Conservation (phyloP, 2,329 filamentous ascomycete genomes). For the Neonectria faginata region DNA sequence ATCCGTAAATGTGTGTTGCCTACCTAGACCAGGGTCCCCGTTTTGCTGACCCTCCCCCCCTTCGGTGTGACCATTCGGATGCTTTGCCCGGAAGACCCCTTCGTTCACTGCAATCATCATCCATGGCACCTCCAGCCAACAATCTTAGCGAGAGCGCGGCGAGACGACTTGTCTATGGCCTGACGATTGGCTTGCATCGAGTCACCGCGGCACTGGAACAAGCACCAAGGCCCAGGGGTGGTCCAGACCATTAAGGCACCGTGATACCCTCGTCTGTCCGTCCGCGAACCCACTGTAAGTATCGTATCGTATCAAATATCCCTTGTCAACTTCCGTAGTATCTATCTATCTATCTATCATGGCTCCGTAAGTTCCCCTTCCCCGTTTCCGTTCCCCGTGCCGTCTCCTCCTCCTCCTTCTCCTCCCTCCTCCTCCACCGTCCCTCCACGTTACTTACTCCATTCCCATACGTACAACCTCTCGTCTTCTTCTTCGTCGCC, state of each 20-base stretch:
- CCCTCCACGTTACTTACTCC: too few relatives aligned
- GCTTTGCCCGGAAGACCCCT: slow-evolving; percentile 6
- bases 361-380: not conserved
- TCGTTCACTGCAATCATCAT: slow-evolving; percentile 1
- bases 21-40: slow-evolving; percentile 14
- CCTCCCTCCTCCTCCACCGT: not conserved
- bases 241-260: not conserved
- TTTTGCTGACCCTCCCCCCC: slow-evolving; percentile 9
- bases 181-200: slow-evolving; percentile 19
- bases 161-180: not conserved
- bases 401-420: not conserved
- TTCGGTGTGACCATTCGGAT: slow-evolving; percentile 30
- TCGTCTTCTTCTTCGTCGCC: not conserved
- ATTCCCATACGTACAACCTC: too few relatives aligned
- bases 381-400: not conserved
- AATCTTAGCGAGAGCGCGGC: not conserved
- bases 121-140: not conserved
- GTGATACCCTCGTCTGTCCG: not conserved
- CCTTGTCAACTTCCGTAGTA: too few relatives aligned
- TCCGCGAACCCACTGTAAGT: too few relatives aligned
- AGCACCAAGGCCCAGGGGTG: not conserved
- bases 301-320: not conserved
- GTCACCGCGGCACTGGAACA: slow-evolving; percentile 7
- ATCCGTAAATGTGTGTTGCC: not conserved
- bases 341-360: not conserved